These are phyloP conservation scores for Gelatoporia subvermispora DNA, from an alignment of 768 basidiomycete genomes.

Conservation along the genomic window DNA sequence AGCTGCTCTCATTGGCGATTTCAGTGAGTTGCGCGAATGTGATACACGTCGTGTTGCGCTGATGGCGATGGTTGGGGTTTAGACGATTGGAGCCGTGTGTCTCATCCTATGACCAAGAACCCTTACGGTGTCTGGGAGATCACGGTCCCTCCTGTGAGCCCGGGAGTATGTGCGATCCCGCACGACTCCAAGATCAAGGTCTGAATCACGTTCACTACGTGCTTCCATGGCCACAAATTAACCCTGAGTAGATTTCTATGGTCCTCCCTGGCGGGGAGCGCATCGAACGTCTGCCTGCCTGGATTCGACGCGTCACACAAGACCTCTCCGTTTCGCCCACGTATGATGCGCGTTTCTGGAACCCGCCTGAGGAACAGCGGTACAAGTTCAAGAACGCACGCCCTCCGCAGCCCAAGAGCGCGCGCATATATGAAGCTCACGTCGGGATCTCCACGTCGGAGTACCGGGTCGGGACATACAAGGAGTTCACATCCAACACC, in stretches of 20 bases:
- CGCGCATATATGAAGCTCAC: constrained; percentile 95
- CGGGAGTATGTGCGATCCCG: constrained; percentile 77
- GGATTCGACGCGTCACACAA: constrained; percentile 95
- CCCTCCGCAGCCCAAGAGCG: constrained; percentile 59
- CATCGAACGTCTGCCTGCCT: constrained; percentile 89
- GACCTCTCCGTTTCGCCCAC: constrained; percentile 84
- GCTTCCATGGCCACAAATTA: background rate
- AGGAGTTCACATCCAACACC: constrained; percentile 84
- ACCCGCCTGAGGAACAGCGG: constrained; percentile 65
- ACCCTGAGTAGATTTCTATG: constrained; percentile 75
- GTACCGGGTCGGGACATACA: constrained; percentile 86
- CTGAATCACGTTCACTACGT: constrained; percentile 9
- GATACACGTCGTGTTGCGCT: background rate
- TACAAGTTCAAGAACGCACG: constrained; percentile 81
- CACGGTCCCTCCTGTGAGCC: constrained; percentile 56
- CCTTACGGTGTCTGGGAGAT: constrained; percentile 90
- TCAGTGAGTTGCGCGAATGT: constrained; percentile 61
- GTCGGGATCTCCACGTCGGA: constrained; percentile 95
- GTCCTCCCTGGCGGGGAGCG: constrained; percentile 70
- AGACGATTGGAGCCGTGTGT: constrained; percentile 86
- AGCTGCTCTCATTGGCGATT: constrained; percentile 89
- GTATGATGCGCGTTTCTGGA: constrained; percentile 99
- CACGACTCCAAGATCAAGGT: constrained; percentile 97
- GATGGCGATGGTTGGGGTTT: constrained; percentile 1
- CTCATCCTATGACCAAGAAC: constrained; percentile 84